phyloP scores from a whole-genome alignment of 2,329 filamentous ascomycete species.

The Lasiodiplodia citricola region DNA sequence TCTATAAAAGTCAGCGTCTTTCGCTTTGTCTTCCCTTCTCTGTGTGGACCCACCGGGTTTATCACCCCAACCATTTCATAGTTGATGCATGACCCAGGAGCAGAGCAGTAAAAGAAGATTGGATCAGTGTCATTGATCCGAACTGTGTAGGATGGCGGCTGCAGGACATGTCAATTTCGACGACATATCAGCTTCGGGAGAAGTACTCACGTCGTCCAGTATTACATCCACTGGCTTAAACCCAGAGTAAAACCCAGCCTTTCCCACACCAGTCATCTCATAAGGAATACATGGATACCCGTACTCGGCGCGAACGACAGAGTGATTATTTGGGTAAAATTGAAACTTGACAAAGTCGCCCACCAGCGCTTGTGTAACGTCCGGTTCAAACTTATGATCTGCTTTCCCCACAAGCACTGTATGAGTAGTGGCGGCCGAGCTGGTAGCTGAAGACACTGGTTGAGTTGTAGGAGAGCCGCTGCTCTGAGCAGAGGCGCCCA shows the following conservation, averaged over 20 bases:
- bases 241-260: conserved; percentile 40
- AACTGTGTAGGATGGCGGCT: conserved; percentile 35
- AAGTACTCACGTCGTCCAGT: conserved; percentile 21
- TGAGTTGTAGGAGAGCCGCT: background rate
- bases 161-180: background rate
- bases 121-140: conserved; percentile 43
- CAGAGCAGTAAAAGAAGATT: conserved; percentile 54
- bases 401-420: conserved; percentile 23
- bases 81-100: conserved; percentile 66
- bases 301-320: conserved; percentile 49
- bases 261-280: conserved; percentile 36
- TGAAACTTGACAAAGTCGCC: conserved; percentile 46
- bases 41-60: conserved; percentile 61
- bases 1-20: conserved; percentile 8
- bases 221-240: conserved; percentile 31
- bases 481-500: conserved; percentile 6
- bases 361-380: conserved; percentile 16
- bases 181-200: background rate
- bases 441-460: conserved; percentile 14
- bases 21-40: background rate
- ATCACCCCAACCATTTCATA: conserved; percentile 78
- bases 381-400: conserved; percentile 26
- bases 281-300: conserved; percentile 48
- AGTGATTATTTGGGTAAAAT: conserved; percentile 51
- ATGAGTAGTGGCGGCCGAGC: conserved; percentile 7